A percentile compares a stretch with the other conserved stretches of the same genome.
These are phyloP conservation scores for Pelargonium exstipulatum DNA, from an alignment of 441 rosid genomes.

Conservation along the genomic window DNA sequence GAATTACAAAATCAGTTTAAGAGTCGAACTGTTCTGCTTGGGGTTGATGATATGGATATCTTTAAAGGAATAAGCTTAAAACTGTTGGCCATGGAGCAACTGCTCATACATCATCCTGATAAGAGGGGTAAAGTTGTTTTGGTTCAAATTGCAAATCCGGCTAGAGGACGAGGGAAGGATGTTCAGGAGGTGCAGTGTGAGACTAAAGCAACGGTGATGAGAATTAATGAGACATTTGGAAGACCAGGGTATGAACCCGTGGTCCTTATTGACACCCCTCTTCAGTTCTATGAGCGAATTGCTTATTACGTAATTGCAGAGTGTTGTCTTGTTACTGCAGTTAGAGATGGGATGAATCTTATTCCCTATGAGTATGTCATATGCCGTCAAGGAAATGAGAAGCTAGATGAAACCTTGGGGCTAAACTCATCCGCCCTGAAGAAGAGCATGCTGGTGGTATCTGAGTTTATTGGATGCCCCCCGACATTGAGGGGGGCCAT, in stretches of 20 bases:
- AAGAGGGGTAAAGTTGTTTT: conserved; percentile 63
- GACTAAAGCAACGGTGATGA: conserved; percentile 51
- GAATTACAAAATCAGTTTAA: conserved; percentile 55
- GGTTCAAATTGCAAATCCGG: conserved; percentile 90
- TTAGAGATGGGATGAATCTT: conserved; percentile 88
- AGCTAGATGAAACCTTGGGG: conserved; percentile 46
- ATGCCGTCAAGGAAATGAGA: conserved; percentile 69
- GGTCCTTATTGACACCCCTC: conserved; percentile 55
- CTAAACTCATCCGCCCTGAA: conserved; percentile 35
- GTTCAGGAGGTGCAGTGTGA: conserved; percentile 68
- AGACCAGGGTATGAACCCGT: conserved; percentile 62
- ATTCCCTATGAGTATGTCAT: conserved; percentile 80
- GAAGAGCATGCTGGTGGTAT: conserved; percentile 84
- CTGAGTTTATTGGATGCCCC: conserved; percentile 87
- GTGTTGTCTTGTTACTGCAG: conserved; percentile 85
- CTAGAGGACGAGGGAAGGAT: conserved; percentile 78
- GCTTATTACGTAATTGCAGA: conserved; percentile 83
- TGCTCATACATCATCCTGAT: conserved; percentile 63
- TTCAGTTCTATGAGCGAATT: conserved; percentile 76
- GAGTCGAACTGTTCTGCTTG: conserved; percentile 59
- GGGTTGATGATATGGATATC: conserved; percentile 91
- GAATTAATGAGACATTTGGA: conserved; percentile 68
- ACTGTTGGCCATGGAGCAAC: conserved; percentile 80
- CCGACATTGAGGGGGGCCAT: conserved; percentile 82
- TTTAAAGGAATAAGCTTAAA: conserved; percentile 86